A percentile compares a stretch with the other conserved stretches of the same genome.
Conservation (phyloP, 23 red algal species). For the Gracilaria gracilis region DNA sequence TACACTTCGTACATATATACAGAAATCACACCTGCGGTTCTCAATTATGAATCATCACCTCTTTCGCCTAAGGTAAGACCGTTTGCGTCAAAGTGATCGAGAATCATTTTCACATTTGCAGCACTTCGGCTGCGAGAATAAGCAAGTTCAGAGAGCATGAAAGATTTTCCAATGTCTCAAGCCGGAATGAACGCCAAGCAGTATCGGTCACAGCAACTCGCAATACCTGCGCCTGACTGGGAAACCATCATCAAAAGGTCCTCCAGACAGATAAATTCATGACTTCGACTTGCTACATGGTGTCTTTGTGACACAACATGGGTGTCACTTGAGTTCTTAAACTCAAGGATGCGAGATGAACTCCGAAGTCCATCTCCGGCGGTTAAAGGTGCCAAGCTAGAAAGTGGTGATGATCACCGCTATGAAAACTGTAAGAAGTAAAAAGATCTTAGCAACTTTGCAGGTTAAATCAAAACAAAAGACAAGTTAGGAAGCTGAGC, state of each 20-base stretch:
- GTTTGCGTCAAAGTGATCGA: neutral
- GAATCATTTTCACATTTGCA: constrained; percentile 22
- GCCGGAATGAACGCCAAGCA: neutral
- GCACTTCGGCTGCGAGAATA: neutral
- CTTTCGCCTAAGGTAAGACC: neutral
- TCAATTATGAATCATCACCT: neutral
- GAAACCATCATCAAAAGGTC: neutral
- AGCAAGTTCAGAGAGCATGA: neutral
- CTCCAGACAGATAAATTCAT: neutral
- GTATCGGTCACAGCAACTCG: neutral
- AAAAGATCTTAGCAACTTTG: constrained; percentile 60
- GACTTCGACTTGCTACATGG: neutral
- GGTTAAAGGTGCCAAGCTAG: neutral
- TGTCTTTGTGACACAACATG: neutral
- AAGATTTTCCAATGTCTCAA: neutral
- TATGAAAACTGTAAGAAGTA: constrained; percentile 69
- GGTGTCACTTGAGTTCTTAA: neutral
- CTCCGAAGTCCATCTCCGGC: neutral
- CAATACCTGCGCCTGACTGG: no score
- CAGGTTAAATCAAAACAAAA: neutral
- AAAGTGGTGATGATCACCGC: constrained; percentile 63
- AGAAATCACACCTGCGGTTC: constrained; percentile 12
- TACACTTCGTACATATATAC: constrained; percentile 3
- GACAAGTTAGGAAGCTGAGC: neutral
- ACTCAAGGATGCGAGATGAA: neutral